phyloP scores from a whole-genome alignment of 805 yeast genomes.

The Starmerella bombicola region DNA sequence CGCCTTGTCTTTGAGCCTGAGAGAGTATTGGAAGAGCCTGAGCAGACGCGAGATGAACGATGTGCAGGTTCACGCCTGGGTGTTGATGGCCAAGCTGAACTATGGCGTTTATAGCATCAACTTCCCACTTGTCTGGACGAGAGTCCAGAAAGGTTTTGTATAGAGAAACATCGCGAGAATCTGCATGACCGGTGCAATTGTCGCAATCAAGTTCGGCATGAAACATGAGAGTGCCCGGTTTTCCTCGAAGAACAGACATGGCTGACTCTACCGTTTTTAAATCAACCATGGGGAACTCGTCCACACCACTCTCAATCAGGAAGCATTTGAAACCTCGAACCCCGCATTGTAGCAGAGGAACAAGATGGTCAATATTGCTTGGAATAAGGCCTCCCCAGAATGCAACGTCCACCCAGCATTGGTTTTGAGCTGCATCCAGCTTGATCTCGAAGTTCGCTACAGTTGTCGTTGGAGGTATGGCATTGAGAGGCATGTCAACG shows the following conservation, averaged over 20 bases:
- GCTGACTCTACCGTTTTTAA: constrained; percentile 54
- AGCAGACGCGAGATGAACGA: constrained; percentile 79
- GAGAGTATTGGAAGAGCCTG: constrained; percentile 63
- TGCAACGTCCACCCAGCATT: constrained; percentile 87
- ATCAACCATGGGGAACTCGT: constrained; percentile 77
- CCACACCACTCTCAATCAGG: constrained; percentile 85
- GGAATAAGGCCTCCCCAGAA: constrained; percentile 97
- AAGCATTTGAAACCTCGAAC: constrained; percentile 92
- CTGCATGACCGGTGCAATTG: background rate
- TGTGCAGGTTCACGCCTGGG: constrained; percentile 44
- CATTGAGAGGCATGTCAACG: constrained; percentile 91
- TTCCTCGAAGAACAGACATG: constrained; percentile 46
- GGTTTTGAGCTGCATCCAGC: constrained; percentile 61
- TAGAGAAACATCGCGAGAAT: constrained; percentile 27
- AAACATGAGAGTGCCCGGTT: constrained; percentile 69
- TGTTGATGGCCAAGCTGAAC: constrained; percentile 43
- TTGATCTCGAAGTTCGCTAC: constrained; percentile 62
- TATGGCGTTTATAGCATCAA: constrained; percentile 65
- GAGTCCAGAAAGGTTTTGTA: constrained; percentile 67
- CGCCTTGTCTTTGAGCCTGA: constrained; percentile 42
- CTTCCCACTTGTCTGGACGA: constrained; percentile 83
- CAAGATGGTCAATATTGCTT: constrained; percentile 51
- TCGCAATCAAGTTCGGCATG: constrained; percentile 73
- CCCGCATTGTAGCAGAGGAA: constrained; percentile 69
- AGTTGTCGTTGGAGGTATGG: constrained; percentile 91